Evolutionary conservation across 2,329 filamentous ascomycete genomes (phyloP).

Genomic region (Pyrenophora tritici-repentis): DNA sequence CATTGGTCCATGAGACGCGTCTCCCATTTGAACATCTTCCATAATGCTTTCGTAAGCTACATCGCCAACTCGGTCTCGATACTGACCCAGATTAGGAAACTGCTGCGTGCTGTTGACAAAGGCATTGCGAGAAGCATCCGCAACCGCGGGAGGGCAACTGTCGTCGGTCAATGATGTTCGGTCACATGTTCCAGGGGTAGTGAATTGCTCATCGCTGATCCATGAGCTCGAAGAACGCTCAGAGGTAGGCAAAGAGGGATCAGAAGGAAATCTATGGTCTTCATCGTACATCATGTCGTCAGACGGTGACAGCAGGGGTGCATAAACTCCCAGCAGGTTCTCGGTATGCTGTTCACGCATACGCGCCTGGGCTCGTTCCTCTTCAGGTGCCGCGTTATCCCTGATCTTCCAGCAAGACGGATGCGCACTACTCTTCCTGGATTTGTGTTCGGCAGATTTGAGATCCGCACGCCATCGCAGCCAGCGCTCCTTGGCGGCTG

Average conservation of each 20-base stretch:
- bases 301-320: slow-evolving; percentile 25
- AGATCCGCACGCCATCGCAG: slow-evolving; percentile 76
- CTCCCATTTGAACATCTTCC: slow-evolving; percentile 35
- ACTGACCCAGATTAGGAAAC: slow-evolving; percentile 41
- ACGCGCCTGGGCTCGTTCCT: slow-evolving; percentile 40
- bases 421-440: slow-evolving; percentile 35
- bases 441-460: slow-evolving; percentile 61
- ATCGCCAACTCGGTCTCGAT: slow-evolving; percentile 11
- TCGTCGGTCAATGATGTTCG: slow-evolving; percentile 7
- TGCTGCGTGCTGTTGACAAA: slow-evolving; percentile 53
- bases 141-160: slow-evolving; percentile 21
- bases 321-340: slow-evolving; percentile 31
- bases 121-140: slow-evolving; percentile 46
- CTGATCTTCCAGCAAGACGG: slow-evolving; percentile 36
- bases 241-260: slow-evolving; percentile 22
- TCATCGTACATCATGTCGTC: slow-evolving; percentile 25
- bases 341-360: slow-evolving; percentile 48
- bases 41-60: slow-evolving; percentile 10
- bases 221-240: slow-evolving; percentile 27
- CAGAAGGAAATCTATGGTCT: slow-evolving; percentile 18
- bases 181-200: slow-evolving; percentile 24
- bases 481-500: slow-evolving; percentile 77
- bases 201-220: slow-evolving; percentile 20
- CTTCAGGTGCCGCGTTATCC: slow-evolving; percentile 26
- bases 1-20: slow-evolving; percentile 18